These are phyloP conservation scores for Xanthoceras sorbifolium DNA, from an alignment of 345 rosid species.

Conservation along the genomic window DNA sequence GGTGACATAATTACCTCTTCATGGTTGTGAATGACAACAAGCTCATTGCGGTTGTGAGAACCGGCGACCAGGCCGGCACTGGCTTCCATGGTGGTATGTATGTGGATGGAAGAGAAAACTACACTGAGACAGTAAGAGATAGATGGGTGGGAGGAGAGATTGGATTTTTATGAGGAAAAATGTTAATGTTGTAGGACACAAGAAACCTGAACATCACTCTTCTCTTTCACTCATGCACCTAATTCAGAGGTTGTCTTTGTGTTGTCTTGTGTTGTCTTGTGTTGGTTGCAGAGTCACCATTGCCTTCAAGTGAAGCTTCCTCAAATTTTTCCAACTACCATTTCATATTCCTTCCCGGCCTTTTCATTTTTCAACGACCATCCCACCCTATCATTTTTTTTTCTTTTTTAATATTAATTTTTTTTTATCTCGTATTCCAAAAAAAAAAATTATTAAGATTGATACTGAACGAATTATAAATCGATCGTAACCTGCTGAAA, in stretches of 20 bases:
- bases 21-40: slow-evolving; percentile 94
- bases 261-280: neutral
- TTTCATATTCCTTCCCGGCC: neutral
- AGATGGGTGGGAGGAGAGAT: slow-evolving; percentile 17
- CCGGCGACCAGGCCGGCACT: slow-evolving; percentile 98
- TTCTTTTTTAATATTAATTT: neutral
- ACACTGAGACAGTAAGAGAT: too few relatives aligned
- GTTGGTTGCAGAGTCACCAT: slow-evolving; percentile 92
- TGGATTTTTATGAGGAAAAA: slow-evolving; percentile 28
- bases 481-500: too few relatives aligned
- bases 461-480: too few relatives aligned
- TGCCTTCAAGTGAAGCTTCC: slow-evolving; percentile 93
- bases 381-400: neutral
- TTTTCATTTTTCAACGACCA: slow-evolving; percentile 21
- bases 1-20: slow-evolving; percentile 64
- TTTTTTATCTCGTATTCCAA: too few relatives aligned
- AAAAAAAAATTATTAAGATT: too few relatives aligned
- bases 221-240: slow-evolving; percentile 37
- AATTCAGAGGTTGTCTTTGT: neutral
- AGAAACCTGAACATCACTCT: slow-evolving; percentile 1
- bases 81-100: slow-evolving; percentile 78
- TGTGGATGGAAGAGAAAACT: slow-evolving; percentile 11
- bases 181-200: slow-evolving; percentile 26
- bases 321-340: slow-evolving; percentile 43
- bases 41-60: slow-evolving; percentile 98